A percentile compares a stretch with the other conserved stretches of the same genome.
Evolutionary conservation across 208 protist genomes (phyloP).

Genomic region (Trypanosomatidae sp.): DNA sequence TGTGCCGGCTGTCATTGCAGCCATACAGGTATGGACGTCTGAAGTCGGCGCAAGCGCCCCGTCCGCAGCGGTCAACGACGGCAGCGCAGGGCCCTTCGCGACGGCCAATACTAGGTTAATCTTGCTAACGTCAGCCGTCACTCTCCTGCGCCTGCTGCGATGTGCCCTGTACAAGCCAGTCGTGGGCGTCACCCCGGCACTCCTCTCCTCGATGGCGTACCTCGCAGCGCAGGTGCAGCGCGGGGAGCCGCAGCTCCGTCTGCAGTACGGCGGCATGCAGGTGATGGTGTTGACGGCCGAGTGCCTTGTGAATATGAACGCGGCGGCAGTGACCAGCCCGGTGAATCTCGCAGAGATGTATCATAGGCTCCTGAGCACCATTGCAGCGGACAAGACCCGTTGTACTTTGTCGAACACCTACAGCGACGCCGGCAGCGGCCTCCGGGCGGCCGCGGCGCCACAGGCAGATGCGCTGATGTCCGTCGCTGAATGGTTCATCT

Average conservation of each 20-base stretch:
- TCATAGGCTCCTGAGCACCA: slow-evolving; percentile 43
- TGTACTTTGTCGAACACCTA: slow-evolving; percentile 25
- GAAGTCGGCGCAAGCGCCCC: slow-evolving; percentile 2
- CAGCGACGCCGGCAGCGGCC: not conserved
- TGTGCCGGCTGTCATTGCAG: slow-evolving; percentile 65
- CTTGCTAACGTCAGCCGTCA: slow-evolving; percentile 36
- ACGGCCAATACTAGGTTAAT: slow-evolving; percentile 35
- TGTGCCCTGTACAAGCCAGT: slow-evolving; percentile 60
- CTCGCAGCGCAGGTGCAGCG: slow-evolving; percentile 52
- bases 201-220: slow-evolving; percentile 37
- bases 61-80: not conserved
- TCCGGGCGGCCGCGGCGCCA: not conserved
- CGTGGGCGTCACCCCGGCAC: slow-evolving; percentile 20
- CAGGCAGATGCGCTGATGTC: slow-evolving; percentile 42
- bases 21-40: slow-evolving; percentile 55
- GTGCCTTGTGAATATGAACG: slow-evolving; percentile 79
- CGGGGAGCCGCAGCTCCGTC: slow-evolving; percentile 44
- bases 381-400: slow-evolving; percentile 54
- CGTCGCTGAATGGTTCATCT: slow-evolving; percentile 61
- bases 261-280: slow-evolving; percentile 74
- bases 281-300: slow-evolving; percentile 68
- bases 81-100: not conserved
- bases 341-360: slow-evolving; percentile 43
- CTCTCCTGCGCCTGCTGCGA: slow-evolving; percentile 67
- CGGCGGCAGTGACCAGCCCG: slow-evolving; percentile 27